Percentiles rank a stretch among this genome's conserved stretches.
These are phyloP conservation scores for Phytopythium oedochilum DNA, from an alignment of 352 stramenopile genomes.

Conservation along the genomic window DNA sequence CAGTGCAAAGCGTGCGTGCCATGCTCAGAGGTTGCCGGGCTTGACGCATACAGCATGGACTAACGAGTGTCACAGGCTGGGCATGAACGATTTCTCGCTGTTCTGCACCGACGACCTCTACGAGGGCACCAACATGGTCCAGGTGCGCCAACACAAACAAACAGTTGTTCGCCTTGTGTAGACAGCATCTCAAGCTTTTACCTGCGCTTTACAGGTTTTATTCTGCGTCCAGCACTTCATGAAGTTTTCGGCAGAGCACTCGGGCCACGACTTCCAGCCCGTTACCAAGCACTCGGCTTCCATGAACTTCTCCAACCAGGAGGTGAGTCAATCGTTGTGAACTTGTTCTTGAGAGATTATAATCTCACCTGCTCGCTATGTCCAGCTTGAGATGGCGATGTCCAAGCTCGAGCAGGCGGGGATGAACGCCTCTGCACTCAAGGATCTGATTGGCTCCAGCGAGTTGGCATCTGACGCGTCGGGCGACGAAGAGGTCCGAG, in stretches of 20 bases:
- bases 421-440: slow-evolving; percentile 40
- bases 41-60: background rate
- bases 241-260: slow-evolving; percentile 50
- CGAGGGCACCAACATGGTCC: slow-evolving; percentile 82
- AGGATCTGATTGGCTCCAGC: slow-evolving; percentile 25
- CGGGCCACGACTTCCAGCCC: slow-evolving; percentile 36
- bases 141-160: no score
- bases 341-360: background rate
- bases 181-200: background rate
- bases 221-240: slow-evolving; percentile 80
- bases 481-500: slow-evolving; percentile 8
- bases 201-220: slow-evolving; percentile 25
- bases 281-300: slow-evolving; percentile 27
- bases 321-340: slow-evolving; percentile 21
- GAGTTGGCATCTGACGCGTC: background rate
- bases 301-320: slow-evolving; percentile 58
- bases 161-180: background rate
- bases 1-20: slow-evolving; percentile 71
- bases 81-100: slow-evolving; percentile 76
- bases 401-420: slow-evolving; percentile 64
- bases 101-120: slow-evolving; percentile 85
- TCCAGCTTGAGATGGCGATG: slow-evolving; percentile 59
- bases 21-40: background rate
- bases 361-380: background rate
- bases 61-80: slow-evolving; percentile 29